Conservation (phyloP, 352 stramenopile genomes). For the Phytophthora ohioensis region DNA sequence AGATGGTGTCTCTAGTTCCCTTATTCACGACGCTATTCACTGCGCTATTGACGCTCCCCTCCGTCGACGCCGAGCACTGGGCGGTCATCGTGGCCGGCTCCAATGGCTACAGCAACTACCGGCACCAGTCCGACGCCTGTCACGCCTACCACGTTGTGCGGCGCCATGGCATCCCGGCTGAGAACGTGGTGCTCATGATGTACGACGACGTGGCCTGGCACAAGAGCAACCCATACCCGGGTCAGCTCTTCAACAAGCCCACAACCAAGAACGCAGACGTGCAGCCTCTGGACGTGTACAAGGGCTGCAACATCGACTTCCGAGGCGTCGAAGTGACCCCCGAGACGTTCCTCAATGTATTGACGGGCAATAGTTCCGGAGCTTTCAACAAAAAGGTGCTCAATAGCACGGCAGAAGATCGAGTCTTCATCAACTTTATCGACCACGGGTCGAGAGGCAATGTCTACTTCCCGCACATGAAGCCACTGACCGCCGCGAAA, state of each 20-base stretch:
- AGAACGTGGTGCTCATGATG: slow-evolving; percentile 94
- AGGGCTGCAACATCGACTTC: slow-evolving; percentile 84
- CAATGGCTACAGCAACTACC: slow-evolving; percentile 92
- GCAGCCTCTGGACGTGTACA: slow-evolving; percentile 86
- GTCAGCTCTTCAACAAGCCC: slow-evolving; percentile 91
- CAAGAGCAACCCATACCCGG: slow-evolving; percentile 87
- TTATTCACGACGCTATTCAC: slow-evolving; percentile 15
- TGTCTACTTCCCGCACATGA: slow-evolving; percentile 82
- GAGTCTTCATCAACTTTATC: slow-evolving; percentile 94
- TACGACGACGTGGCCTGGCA: slow-evolving; percentile 91
- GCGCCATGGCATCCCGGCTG: slow-evolving; percentile 83
- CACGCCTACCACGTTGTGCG: slow-evolving; percentile 93
- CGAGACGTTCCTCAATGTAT: slow-evolving; percentile 89
- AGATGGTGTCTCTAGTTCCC: slow-evolving; percentile 10
- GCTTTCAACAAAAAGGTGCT: slow-evolving; percentile 84
- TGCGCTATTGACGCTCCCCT: slow-evolving; percentile 21
- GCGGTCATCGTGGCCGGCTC: slow-evolving; percentile 92
- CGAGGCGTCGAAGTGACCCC: slow-evolving; percentile 82
- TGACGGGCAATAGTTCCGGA: slow-evolving; percentile 76
- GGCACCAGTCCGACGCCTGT: slow-evolving; percentile 91
- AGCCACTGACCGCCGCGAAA: slow-evolving; percentile 74
- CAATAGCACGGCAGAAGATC: slow-evolving; percentile 81
- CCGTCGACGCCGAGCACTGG: slow-evolving; percentile 76
- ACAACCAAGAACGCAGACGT: slow-evolving; percentile 44
- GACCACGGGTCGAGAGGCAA: slow-evolving; percentile 91